These are phyloP conservation scores for Tylopilus sp. DNA, from an alignment of 768 basidiomycete genomes.

Conservation along the genomic window DNA sequence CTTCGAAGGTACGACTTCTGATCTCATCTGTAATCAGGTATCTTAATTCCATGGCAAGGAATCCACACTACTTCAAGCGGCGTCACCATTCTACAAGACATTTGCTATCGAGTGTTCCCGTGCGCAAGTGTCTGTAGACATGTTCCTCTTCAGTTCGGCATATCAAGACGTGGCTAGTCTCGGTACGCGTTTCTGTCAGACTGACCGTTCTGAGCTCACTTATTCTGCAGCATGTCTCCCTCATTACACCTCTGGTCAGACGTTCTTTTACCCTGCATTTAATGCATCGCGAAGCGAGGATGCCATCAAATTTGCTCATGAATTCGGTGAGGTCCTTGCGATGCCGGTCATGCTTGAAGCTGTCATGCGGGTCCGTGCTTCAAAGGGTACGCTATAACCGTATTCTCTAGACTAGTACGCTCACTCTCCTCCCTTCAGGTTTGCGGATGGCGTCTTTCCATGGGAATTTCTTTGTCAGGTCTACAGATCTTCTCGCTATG, in stretches of 20 bases:
- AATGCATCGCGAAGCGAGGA: conserved; percentile 93
- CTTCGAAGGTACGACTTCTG: conserved; percentile 65
- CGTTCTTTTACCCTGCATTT: conserved; percentile 98
- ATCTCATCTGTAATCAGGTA: background rate
- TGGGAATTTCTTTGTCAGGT: conserved; percentile 97
- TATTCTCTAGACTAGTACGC: background rate
- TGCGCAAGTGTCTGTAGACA: conserved; percentile 95
- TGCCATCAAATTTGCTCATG: conserved; percentile 96
- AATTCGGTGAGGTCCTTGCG: conserved; percentile 90
- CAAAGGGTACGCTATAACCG: conserved; percentile 58
- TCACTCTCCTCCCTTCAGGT: conserved; percentile 40
- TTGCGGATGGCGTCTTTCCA: conserved; percentile 97
- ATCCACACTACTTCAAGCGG: conserved; percentile 89
- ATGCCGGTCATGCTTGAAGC: conserved; percentile 96
- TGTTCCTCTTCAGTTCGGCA: conserved; percentile 94
- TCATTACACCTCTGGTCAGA: conserved; percentile 96
- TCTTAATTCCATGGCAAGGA: conserved; percentile 48
- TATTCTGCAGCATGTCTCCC: conserved; percentile 72
- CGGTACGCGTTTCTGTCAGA: conserved; percentile 40
- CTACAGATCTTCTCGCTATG: conserved; percentile 93
- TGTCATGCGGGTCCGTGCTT: conserved; percentile 97
- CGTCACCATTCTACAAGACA: conserved; percentile 94
- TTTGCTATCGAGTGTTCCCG: conserved; percentile 98
- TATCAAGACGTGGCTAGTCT: conserved; percentile 97
- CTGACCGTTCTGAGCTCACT: background rate